These are phyloP conservation scores for Fusarium ambrosium DNA, from an alignment of 2,329 filamentous ascomycete species.

Conservation along the genomic window DNA sequence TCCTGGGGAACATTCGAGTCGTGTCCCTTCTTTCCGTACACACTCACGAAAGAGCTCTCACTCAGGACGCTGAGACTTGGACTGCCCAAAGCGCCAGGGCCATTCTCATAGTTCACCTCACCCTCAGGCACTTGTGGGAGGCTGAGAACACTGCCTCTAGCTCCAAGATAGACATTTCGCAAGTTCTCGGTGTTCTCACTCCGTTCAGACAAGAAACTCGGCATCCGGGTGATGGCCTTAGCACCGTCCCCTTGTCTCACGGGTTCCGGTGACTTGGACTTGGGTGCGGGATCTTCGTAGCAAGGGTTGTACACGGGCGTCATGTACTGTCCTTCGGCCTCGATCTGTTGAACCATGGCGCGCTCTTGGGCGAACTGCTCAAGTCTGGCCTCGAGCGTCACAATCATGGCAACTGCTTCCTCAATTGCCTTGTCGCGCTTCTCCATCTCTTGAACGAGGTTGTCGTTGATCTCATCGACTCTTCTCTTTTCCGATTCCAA, in stretches of 20 bases:
- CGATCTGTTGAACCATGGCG: slow-evolving; percentile 65
- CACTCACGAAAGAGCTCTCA: slow-evolving; percentile 75
- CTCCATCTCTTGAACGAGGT: slow-evolving; percentile 71
- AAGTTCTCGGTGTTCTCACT: slow-evolving; percentile 72
- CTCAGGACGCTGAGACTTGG: slow-evolving; percentile 75
- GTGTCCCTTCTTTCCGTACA: slow-evolving; percentile 67
- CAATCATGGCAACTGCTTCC: slow-evolving; percentile 79
- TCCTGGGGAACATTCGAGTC: slow-evolving; percentile 43
- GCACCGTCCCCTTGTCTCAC: slow-evolving; percentile 48
- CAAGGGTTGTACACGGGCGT: slow-evolving; percentile 50
- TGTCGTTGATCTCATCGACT: slow-evolving; percentile 69
- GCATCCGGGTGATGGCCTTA: slow-evolving; percentile 67
- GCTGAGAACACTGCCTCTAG: slow-evolving; percentile 63
- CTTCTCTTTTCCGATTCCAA: slow-evolving; percentile 68
- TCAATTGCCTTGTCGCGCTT: slow-evolving; percentile 78
- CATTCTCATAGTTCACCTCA: slow-evolving; percentile 42
- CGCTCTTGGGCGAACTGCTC: slow-evolving; percentile 67
- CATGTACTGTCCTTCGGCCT: slow-evolving; percentile 56
- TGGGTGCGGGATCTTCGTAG: slow-evolving; percentile 41
- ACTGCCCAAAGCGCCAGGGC: slow-evolving; percentile 58
- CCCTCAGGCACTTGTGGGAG: slow-evolving; percentile 63
- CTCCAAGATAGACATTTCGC: slow-evolving; percentile 69
- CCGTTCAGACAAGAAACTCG: slow-evolving; percentile 73
- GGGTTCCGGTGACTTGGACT: slow-evolving; percentile 32
- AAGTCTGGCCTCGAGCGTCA: slow-evolving; percentile 72